A percentile compares a stretch with the other conserved stretches of the same genome.
phyloP scores from a whole-genome alignment of 352 stramenopile genomes.

The Pythium phragmitis region DNA sequence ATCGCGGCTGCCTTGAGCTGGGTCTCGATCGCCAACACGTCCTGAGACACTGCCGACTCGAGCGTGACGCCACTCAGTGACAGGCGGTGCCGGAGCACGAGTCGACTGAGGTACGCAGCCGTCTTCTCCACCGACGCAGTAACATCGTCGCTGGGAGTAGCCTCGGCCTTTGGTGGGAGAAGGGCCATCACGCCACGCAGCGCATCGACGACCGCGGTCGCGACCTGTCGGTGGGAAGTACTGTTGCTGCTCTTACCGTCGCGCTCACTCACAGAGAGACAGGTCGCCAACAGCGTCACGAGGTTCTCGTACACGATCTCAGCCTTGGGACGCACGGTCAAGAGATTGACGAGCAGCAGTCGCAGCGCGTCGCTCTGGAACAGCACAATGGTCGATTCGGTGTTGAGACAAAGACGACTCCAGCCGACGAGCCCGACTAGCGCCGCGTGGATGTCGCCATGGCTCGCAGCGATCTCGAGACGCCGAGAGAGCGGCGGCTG shows the following conservation, averaged over 20 bases:
- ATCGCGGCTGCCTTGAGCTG: constrained; percentile 37
- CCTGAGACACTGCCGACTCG: constrained; percentile 42
- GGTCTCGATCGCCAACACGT: constrained; percentile 52
- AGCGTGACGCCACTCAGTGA: constrained; percentile 43
- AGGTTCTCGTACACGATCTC: constrained; percentile 61
- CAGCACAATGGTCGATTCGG: constrained; percentile 64
- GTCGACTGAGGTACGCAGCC: constrained; percentile 47
- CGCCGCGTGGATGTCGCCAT: constrained; percentile 65
- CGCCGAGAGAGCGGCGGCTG: constrained; percentile 52
- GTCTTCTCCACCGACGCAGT: constrained; percentile 28
- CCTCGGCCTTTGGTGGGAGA: constrained; percentile 13
- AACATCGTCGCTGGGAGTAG: constrained; percentile 13
- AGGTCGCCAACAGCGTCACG: constrained; percentile 56
- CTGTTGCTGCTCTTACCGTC: constrained; percentile 22
- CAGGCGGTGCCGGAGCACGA: constrained; percentile 48
- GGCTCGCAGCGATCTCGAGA: constrained; percentile 67
- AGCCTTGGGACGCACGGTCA: constrained; percentile 35
- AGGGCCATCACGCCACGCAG: constrained; percentile 37
- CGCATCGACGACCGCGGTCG: constrained; percentile 40
- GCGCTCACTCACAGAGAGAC: constrained; percentile 41
- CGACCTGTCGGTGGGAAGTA: constrained; percentile 39
- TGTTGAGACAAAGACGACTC: constrained; percentile 61
- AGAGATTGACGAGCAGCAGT: constrained; percentile 60
- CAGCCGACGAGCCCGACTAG: constrained; percentile 73
- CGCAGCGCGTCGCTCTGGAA: constrained; percentile 69